Evolutionary conservation across 2,329 filamentous ascomycete species (phyloP), one percentile per base, ranked within the genome.

Genomic region (Aspergillus fijiensis): DNA sequence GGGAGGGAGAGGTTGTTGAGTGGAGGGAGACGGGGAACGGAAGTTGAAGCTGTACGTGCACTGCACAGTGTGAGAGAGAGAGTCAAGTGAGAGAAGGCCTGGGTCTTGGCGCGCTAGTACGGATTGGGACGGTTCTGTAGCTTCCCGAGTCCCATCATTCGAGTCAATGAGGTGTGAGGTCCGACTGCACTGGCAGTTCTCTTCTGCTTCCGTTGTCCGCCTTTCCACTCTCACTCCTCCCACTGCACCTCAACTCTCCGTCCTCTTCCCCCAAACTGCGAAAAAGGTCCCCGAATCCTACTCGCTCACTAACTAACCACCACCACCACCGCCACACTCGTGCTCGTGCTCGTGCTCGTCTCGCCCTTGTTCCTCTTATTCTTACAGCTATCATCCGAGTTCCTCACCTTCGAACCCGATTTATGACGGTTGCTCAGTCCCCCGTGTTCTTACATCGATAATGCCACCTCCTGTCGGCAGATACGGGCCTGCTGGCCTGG

Each of bases 391-490:
- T 16, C 6, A 7, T 7, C 16, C 6, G 4, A 45, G 14, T 45
- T 7, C 27, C 27, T 29, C 39, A 19, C 39, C 39, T 19, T 29
- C 27, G 27, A 29, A 10, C 0, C 27, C 39, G 54, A 68, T 66
- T 63, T 60, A 61, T 65, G 60, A 56, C 56, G 23, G 42, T 35
- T 49, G 25, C 33, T 47, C 60, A 60, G 51, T 58, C 53, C 54
- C 27, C 56, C 55, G 55, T 62, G 55, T 60, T 58, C 49, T 56
- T 56, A 12, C 60, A 52, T 51, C 51, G 58, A 72, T 60, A 59
- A 88, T 87, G 85, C 82, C 85, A 72, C 84, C 84, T 72, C 81
- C 83, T 63, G 81, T 82, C 69, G 80, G 80, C 72, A 80, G 85
- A 70, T 87, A 85, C 73, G 83, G 75, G 81, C 72, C 82, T 76